Evolutionary conservation across 2,329 filamentous ascomycete species (phyloP).

Genomic region (Trichoderma arundinaceum): DNA sequence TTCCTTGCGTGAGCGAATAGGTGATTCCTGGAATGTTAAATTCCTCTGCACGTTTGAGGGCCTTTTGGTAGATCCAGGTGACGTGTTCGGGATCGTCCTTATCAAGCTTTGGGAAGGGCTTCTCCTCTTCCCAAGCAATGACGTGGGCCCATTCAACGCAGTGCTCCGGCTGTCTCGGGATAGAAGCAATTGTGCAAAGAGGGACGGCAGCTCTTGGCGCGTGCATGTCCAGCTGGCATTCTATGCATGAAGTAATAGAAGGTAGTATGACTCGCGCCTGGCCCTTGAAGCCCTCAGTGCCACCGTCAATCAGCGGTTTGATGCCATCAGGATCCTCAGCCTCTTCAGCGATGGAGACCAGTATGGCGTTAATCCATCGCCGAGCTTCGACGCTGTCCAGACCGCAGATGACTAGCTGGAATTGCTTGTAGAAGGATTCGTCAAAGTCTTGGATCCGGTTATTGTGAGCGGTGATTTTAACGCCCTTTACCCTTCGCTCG

Average conservation of each 20-base stretch:
- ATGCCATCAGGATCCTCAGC: conserved; percentile 77
- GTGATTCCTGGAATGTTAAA: conserved; percentile 93
- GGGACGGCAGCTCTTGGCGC: conserved; percentile 96
- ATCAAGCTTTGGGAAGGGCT: conserved; percentile 83
- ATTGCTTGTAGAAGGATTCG: conserved; percentile 95
- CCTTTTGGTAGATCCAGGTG: conserved; percentile 92
- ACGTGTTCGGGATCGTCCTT: conserved; percentile 97
- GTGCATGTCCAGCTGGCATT: conserved; percentile 98
- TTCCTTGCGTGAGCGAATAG: conserved; percentile 93
- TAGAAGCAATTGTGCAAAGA: conserved; percentile 93
- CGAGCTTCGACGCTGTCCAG: conserved; percentile 96
- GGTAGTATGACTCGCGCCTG: conserved; percentile 92
- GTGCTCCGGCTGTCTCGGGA: conserved; percentile 95
- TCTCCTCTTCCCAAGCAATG: conserved; percentile 91
- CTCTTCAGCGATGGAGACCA: conserved; percentile 87
- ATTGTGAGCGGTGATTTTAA: conserved; percentile 92
- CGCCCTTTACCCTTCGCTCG: conserved; percentile 84
- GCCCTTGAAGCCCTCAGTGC: conserved; percentile 98
- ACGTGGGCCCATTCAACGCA: conserved; percentile 99
- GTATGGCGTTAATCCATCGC: conserved; percentile 96
- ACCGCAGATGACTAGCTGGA: conserved; percentile 90
- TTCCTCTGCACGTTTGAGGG: conserved; percentile 78
- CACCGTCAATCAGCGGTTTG: conserved; percentile 94
- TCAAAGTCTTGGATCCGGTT: conserved; percentile 97
- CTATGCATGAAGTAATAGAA: conserved; percentile 92